Conservation (phyloP, 495 filamentous ascomycete genomes). For the Physcia stellaris region DNA sequence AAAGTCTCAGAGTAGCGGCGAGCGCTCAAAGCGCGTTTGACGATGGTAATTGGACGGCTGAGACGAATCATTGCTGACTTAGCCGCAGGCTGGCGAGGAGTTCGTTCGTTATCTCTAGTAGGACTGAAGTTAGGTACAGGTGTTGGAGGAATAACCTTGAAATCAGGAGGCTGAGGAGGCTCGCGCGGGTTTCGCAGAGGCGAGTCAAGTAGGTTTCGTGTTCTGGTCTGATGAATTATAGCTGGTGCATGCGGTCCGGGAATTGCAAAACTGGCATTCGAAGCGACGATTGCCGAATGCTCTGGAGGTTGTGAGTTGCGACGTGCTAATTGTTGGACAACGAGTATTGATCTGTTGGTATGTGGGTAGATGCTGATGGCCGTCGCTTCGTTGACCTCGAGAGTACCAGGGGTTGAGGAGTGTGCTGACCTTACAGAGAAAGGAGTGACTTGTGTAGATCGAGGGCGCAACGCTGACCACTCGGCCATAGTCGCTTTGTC, state of each 20-base stretch:
- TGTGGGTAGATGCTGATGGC: slow-evolving; percentile 76
- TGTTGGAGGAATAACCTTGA: slow-evolving; percentile 64
- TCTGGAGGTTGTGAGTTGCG: slow-evolving; percentile 6
- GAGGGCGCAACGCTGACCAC: slow-evolving; percentile 24
- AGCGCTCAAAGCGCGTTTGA: slow-evolving; percentile 43
- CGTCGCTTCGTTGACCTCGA: slow-evolving; percentile 59
- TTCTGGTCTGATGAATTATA: slow-evolving; percentile 28
- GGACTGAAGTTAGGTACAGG: slow-evolving; percentile 43
- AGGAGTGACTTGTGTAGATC: slow-evolving; percentile 31
- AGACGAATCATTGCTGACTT: slow-evolving; percentile 24
- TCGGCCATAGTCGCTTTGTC: slow-evolving; percentile 6
- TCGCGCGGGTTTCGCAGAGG: slow-evolving; percentile 64
- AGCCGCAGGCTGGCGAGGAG: slow-evolving; percentile 24
- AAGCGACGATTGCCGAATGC: slow-evolving; percentile 16
- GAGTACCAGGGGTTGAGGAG: slow-evolving; percentile 33
- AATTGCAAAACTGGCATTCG: slow-evolving; percentile 11
- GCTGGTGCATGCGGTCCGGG: slow-evolving; percentile 18
- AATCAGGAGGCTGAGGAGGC: slow-evolving; percentile 53
- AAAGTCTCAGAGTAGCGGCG: slow-evolving; percentile 43
- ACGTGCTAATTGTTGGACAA: slow-evolving; percentile 48
- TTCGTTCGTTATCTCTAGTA: slow-evolving; percentile 37
- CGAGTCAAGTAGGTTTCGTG: slow-evolving; percentile 44
- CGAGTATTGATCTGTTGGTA: slow-evolving; percentile 69
- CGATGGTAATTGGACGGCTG: slow-evolving; percentile 34
- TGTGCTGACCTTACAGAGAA: slow-evolving; percentile 29